Conservation (phyloP, 2,329 filamentous ascomycete species). For the Sporothrix sp. region DNA sequence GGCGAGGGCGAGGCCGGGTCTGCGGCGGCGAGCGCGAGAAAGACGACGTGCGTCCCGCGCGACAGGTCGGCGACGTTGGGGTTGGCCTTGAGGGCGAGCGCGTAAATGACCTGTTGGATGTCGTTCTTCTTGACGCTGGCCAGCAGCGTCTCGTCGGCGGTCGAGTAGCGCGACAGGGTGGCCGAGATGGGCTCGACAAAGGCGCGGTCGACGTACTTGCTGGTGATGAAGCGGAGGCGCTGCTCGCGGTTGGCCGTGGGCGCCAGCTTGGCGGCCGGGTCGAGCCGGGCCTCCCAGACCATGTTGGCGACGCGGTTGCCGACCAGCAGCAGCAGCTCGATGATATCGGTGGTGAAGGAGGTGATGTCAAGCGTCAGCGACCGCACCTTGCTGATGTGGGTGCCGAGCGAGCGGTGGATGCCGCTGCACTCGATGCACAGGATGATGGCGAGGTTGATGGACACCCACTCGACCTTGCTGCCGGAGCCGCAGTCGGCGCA, state of each 20-base stretch:
- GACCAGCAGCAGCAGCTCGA: slow-evolving; percentile 82
- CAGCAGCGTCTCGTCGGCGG: slow-evolving; percentile 77
- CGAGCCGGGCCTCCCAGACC: slow-evolving; percentile 85
- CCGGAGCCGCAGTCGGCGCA: slow-evolving; percentile 92
- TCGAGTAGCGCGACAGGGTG: slow-evolving; percentile 64
- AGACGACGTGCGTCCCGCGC: slow-evolving; percentile 78
- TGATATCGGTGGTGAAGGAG: slow-evolving; percentile 93
- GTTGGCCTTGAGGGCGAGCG: slow-evolving; percentile 74
- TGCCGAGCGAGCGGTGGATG: slow-evolving; percentile 90
- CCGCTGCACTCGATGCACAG: slow-evolving; percentile 97
- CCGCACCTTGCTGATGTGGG: slow-evolving; percentile 94
- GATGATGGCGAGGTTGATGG: slow-evolving; percentile 92
- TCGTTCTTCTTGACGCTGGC: slow-evolving; percentile 95
- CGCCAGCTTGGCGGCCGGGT: slow-evolving; percentile 61
- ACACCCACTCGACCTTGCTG: slow-evolving; percentile 95
- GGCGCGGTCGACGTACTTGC: slow-evolving; percentile 80
- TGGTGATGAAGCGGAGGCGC: slow-evolving; percentile 85
- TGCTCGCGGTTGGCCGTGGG: slow-evolving; percentile 79
- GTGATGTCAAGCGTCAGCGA: slow-evolving; percentile 92
- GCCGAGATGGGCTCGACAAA: slow-evolving; percentile 72
- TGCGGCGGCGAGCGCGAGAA: slow-evolving; percentile 81
- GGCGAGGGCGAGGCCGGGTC: slow-evolving; percentile 71
- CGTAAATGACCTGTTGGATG: slow-evolving; percentile 85
- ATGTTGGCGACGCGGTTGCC: slow-evolving; percentile 94
- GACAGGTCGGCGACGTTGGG: slow-evolving; percentile 81